Conservation (phyloP, 2,329 filamentous ascomycete genomes). For the Penicillium sclerotigenum region DNA sequence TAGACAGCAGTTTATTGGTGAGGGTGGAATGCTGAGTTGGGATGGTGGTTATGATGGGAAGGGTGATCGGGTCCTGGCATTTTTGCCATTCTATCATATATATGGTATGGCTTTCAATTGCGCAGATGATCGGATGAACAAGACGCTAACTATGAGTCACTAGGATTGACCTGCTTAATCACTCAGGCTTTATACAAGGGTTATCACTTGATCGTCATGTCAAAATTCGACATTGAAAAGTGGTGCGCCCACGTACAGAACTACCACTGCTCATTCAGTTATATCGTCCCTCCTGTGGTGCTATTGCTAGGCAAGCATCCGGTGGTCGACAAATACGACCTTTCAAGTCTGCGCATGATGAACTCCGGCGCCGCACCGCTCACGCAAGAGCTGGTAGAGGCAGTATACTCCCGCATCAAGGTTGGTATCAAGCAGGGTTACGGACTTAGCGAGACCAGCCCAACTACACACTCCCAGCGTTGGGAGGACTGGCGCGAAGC, state of each 20-base stretch:
- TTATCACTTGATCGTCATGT: constrained; percentile 66
- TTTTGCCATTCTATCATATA: constrained; percentile 88
- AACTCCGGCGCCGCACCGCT: constrained; percentile 85
- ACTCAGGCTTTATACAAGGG: constrained; percentile 66
- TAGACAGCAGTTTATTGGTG: constrained; percentile 53
- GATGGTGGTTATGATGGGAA: constrained; percentile 59
- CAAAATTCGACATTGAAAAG: constrained; percentile 75
- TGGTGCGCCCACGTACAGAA: constrained; percentile 76
- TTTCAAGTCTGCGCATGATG: constrained; percentile 75
- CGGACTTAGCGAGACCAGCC: constrained; percentile 81
- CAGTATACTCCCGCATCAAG: constrained; percentile 69
- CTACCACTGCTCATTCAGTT: constrained; percentile 70
- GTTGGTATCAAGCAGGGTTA: constrained; percentile 90
- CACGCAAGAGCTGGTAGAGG: constrained; percentile 73
- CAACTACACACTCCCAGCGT: constrained; percentile 70
- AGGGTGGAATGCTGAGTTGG: constrained; percentile 56
- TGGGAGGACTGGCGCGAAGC: constrained; percentile 73
- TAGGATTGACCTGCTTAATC: constrained; percentile 68
- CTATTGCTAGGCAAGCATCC: constrained; percentile 78
- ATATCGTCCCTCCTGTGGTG: constrained; percentile 81
- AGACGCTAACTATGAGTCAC: constrained; percentile 7
- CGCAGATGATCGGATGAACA: not conserved
- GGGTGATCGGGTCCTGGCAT: constrained; percentile 70
- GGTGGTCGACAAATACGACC: constrained; percentile 72
- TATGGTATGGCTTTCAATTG: constrained; percentile 58